phyloP scores from a whole-genome alignment of 768 basidiomycete genomes.

The Auriculariales sp. region DNA sequence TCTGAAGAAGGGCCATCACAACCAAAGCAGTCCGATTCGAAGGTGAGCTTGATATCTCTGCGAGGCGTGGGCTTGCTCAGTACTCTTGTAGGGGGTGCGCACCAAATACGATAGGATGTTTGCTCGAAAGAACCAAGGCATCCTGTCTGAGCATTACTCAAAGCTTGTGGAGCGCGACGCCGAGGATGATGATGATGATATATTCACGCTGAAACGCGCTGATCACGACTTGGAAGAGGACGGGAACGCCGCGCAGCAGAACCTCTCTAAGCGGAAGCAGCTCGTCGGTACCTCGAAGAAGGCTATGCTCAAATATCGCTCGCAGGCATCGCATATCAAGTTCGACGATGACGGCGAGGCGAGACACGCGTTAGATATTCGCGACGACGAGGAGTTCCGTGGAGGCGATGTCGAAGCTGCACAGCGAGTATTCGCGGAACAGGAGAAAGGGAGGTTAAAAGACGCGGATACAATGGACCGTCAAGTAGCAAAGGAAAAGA shows the following conservation, averaged over 20 bases:
- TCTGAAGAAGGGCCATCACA: conserved; percentile 14
- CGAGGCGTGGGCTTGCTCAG: background rate
- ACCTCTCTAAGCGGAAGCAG: conserved; percentile 75
- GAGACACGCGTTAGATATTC: conserved; percentile 74
- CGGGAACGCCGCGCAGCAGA: background rate
- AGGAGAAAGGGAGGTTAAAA: conserved; percentile 58
- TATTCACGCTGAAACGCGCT: conserved; percentile 86
- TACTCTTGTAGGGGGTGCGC: conserved; percentile 29
- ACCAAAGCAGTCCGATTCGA: conserved; percentile 23
- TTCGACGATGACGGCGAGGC: conserved; percentile 82
- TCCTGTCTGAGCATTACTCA: conserved; percentile 79
- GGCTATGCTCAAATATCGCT: conserved; percentile 44
- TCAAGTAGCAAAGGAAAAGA: conserved; percentile 74
- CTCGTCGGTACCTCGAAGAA: conserved; percentile 65
- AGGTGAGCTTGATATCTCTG: background rate
- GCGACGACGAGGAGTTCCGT: conserved; percentile 58
- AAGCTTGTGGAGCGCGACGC: conserved; percentile 67
- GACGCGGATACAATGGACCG: conserved; percentile 62
- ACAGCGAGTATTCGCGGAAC: conserved; percentile 54
- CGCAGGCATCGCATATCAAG: conserved; percentile 54
- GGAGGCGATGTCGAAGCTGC: conserved; percentile 43
- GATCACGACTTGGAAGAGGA: conserved; percentile 61
- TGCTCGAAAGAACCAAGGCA: conserved; percentile 85
- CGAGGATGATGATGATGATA: conserved; percentile 52
- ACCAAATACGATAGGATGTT: conserved; percentile 99